A percentile compares a stretch with the other conserved stretches of the same genome.
phyloP scores from a whole-genome alignment of 2,329 filamentous ascomycete genomes.

The Pezicula carpinea region DNA sequence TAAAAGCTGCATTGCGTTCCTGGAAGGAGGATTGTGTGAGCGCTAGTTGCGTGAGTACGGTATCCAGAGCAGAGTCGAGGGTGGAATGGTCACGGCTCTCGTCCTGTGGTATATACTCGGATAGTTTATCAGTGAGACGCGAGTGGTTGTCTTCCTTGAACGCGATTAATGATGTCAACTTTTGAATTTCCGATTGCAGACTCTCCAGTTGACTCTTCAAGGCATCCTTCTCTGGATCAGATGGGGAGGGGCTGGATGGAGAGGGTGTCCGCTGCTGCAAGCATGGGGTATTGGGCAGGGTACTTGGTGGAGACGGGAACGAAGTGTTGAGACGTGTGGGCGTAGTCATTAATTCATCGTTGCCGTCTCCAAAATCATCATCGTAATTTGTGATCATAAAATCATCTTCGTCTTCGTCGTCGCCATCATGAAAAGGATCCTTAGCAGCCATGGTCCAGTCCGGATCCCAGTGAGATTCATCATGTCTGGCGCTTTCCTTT shows the following conservation, averaged over 20 bases:
- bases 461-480: slow-evolving; percentile 9
- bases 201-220: slow-evolving; percentile 20
- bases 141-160: slow-evolving; percentile 21
- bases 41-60: slow-evolving; percentile 26
- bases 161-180: slow-evolving; percentile 20
- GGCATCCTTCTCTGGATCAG: slow-evolving; percentile 19
- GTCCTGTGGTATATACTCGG: slow-evolving; percentile 19
- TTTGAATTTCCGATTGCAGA: slow-evolving; percentile 20
- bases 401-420: slow-evolving; percentile 30
- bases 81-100: slow-evolving; percentile 19
- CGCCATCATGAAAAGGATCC: slow-evolving; percentile 34
- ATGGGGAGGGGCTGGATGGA: slow-evolving; percentile 15
- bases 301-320: slow-evolving; percentile 27
- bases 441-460: slow-evolving; percentile 48
- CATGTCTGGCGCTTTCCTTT: slow-evolving; percentile 13
- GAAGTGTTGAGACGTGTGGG: slow-evolving; percentile 23
- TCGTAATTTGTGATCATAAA: slow-evolving; percentile 32
- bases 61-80: slow-evolving; percentile 26
- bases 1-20: slow-evolving; percentile 40
- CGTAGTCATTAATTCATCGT: slow-evolving; percentile 22
- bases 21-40: slow-evolving; percentile 24
- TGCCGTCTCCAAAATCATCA: slow-evolving; percentile 14
- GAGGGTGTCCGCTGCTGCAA: slow-evolving; percentile 6
- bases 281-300: slow-evolving; percentile 24
- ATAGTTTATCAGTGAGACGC: slow-evolving; percentile 24